Evolutionary conservation across 2,329 filamentous ascomycete species (phyloP), one percentile per base, ranked within the genome.

Genomic region (Salinomyces thailandicus): DNA sequence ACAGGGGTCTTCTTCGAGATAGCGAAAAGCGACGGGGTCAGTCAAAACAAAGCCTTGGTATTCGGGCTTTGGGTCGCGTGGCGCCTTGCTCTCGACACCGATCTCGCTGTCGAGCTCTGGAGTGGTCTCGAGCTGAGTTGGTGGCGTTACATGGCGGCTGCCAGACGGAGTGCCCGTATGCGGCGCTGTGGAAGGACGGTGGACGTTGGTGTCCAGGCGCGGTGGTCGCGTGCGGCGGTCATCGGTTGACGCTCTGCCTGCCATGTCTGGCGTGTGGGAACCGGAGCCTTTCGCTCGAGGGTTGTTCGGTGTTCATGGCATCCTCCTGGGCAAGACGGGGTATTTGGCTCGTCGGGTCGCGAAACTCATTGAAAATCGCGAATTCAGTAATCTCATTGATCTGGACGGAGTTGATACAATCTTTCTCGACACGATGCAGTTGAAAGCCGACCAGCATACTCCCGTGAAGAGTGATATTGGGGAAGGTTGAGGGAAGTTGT

Each of bases 1-100:
- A 4, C 73, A 75, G 1, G 77, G 68, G 46, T 96, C 91, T 55
- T 93, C 83, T 64, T 93, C 83, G 15, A 98, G 75, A 54, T 89
- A 93, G 46, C 68, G 70, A 47, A 81, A 76, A 11, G 77, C 78
- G 26, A 81, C 69, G 26, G 74, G 70, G 55, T 83, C 78, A 28
- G 77, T 72, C 43, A 82, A 69, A 26, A 81, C 75, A 49, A 79
- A 71, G 48, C 68, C 69, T 51, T 74, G 71, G 46, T 73, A 68
- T 34, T 57, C 57, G 31, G 57, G 55, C 33, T 47, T 40, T 15
- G 38, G 29, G n/a, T 26, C n/a, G 22, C 9, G 9, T n/a, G 9
- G 22, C 9, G 18, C 16, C 14, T 34, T 39, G 36, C 15, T n/a
- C 12, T 30, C 29, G 9, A n/a, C 9, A 12, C n/a, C 9, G n/a